Evolutionary conservation across 106 monocot species (phyloP), one percentile per base, ranked within the genome.

Genomic region (Dendrobium nobile): DNA sequence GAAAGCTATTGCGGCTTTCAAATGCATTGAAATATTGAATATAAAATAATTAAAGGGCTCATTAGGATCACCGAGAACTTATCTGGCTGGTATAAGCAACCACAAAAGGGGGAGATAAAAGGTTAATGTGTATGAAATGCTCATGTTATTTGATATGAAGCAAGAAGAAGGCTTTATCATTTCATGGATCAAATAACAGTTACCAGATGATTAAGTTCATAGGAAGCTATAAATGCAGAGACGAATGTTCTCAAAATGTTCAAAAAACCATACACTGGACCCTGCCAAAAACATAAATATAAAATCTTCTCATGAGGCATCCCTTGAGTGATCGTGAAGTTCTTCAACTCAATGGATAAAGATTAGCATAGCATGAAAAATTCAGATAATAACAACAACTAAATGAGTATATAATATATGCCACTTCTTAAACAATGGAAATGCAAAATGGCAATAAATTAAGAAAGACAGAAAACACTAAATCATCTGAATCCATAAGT

Each of bases 191-290:
- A 67, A 68, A 41, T 43, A 75, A 13, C 22, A 75, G 58, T 55
- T 82, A 99, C 98, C 91, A 88, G 87, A 79, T 86, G 77, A 73
- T 77, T 82, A 55, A 95, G 77, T 82, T 99, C 95, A 86, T 93
- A 99, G 31, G 92, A 91, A 2, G 98, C 92, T 82, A 95, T 84
- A 90, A 99, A 99, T 28, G 95, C 89, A 82, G 98, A 95, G 43
- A 99, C 76, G 24, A 95, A 86, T 68, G 98, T 95, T 83, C 95
- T 91, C 81, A 93, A 54, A 47, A 95, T 78, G 82, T 92, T 91
- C 9, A 88, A 79, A 75, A 84, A 93, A 80, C 92, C 95, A 86
- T 95, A 95, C 85, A 93, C 78, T 54, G 92, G 95, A 9, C 91
- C 91, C 93, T 94, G 91, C 84, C 85, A 37, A 48, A 48, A 76